A percentile compares a stretch with the other conserved stretches of the same genome.
Conservation (phyloP, 1,284 basidiomycete genomes). For the Somion occarium region DNA sequence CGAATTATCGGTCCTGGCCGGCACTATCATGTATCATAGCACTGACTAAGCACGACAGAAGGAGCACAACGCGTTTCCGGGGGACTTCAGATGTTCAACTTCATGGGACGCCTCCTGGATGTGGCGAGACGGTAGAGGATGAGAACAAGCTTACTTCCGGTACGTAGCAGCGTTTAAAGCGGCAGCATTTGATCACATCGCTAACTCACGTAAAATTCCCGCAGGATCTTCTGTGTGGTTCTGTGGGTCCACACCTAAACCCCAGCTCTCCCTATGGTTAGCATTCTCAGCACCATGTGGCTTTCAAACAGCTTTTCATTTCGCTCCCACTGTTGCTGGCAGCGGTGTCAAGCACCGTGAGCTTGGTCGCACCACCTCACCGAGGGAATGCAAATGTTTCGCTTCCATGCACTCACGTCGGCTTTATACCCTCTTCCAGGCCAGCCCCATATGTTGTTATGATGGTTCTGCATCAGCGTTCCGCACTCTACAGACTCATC, state of each 20-base stretch:
- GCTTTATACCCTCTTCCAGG: not conserved
- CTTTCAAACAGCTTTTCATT: not conserved
- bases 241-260: slow-evolving; percentile 8
- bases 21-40: slow-evolving; percentile 2
- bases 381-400: not conserved
- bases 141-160: not conserved
- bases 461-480: not conserved
- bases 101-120: not conserved
- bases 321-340: not conserved
- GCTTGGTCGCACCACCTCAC: too few species aligned
- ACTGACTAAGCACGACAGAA: slow-evolving; percentile 1
- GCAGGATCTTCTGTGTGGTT: slow-evolving; percentile 5
- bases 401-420: not conserved
- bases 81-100: not conserved
- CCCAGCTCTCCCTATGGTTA: slow-evolving; percentile 1
- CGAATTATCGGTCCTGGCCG: not conserved
- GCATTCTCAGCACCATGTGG: not conserved
- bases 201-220: not conserved
- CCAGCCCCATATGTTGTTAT: not conserved
- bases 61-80: not conserved
- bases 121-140: not conserved
- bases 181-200: not conserved
- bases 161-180: not conserved
- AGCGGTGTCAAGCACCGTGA: too few species aligned
- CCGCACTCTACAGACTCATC: not conserved